Evolutionary conservation across 208 protist genomes (phyloP).

Genomic region (Acanthamoeba triangularis): DNA sequence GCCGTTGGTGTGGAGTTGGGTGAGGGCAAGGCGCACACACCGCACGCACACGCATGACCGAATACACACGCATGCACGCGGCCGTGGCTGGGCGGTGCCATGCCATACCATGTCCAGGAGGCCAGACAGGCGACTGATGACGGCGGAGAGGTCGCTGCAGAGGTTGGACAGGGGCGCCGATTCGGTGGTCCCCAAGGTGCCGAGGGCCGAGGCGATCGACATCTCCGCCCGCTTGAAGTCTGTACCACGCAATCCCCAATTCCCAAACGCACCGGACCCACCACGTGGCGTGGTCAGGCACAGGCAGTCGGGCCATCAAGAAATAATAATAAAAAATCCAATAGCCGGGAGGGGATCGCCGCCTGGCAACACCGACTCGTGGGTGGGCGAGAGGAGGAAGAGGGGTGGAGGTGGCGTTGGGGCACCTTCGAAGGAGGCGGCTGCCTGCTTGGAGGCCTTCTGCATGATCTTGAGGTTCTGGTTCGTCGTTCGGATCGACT

Average conservation of each 20-base stretch:
- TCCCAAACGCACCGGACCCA: too few relatives aligned
- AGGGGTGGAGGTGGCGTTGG: neutral
- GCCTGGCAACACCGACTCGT: neutral
- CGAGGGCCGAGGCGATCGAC: conserved; percentile 24
- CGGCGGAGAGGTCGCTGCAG: conserved; percentile 45
- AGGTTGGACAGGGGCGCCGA: conserved; percentile 56
- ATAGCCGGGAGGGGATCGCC: too few relatives aligned
- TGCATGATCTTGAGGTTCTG: conserved; percentile 56
- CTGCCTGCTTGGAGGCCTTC: conserved; percentile 60
- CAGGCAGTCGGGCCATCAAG: too few relatives aligned
- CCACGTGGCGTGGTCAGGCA: too few relatives aligned
- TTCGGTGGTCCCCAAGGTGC: conserved; percentile 11
- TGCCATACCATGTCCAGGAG: conserved; percentile 61
- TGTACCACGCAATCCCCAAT: too few relatives aligned
- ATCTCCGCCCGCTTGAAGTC: conserved; percentile 69
- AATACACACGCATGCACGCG: too few relatives aligned
- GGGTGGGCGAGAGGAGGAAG: neutral
- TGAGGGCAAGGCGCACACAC: too few relatives aligned
- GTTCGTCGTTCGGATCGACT: conserved; percentile 58
- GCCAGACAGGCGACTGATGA: conserved; percentile 51
- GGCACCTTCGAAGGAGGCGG: conserved; percentile 51
- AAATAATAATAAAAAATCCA: too few relatives aligned
- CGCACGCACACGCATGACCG: too few relatives aligned
- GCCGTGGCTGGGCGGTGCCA: too few relatives aligned
- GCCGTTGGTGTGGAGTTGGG: neutral